Evolutionary conservation across 2,329 filamentous ascomycete species (phyloP).

Genomic region (Fonsecaea pedrosoi): DNA sequence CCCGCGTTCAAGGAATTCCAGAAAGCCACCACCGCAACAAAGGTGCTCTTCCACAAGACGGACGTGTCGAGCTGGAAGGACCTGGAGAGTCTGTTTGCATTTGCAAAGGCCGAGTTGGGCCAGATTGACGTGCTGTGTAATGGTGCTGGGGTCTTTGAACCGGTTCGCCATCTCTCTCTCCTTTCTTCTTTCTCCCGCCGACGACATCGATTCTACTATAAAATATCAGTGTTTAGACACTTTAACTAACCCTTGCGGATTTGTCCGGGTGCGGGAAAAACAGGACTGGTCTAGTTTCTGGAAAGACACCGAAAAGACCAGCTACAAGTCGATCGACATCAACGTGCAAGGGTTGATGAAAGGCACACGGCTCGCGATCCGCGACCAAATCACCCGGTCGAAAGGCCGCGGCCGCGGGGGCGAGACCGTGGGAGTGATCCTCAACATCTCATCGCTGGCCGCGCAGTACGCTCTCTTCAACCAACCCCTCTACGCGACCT

Average conservation of each 20-base stretch:
- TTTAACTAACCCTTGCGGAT: background rate
- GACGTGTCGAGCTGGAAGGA: conserved; percentile 58
- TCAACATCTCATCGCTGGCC: conserved; percentile 58
- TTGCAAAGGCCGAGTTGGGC: conserved; percentile 57
- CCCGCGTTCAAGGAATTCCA: conserved; percentile 50
- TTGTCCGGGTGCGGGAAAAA: no score
- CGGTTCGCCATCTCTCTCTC: conserved; percentile 39
- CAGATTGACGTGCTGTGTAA: conserved; percentile 55
- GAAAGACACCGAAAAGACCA: conserved; percentile 47
- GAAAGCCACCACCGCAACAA: conserved; percentile 38
- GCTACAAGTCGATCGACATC: conserved; percentile 57
- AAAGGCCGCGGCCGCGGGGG: background rate
- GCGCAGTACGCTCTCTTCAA: conserved; percentile 50
- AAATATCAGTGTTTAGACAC: background rate
- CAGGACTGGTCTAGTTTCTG: conserved; percentile 18
- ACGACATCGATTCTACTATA: background rate
- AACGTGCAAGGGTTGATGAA: conserved; percentile 60
- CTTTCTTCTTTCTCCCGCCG: background rate
- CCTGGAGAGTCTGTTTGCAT: conserved; percentile 56
- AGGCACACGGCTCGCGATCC: conserved; percentile 57
- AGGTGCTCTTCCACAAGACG: conserved; percentile 53
- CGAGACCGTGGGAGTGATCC: conserved; percentile 50
- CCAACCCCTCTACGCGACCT: conserved; percentile 55
- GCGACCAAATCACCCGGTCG: conserved; percentile 47
- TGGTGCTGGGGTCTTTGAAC: conserved; percentile 49